Percentiles rank a stretch among this genome's conserved stretches.
Evolutionary conservation across 371 early-diverging fungal genomes (phyloP).

Genomic region (Rhizopus delemar): DNA sequence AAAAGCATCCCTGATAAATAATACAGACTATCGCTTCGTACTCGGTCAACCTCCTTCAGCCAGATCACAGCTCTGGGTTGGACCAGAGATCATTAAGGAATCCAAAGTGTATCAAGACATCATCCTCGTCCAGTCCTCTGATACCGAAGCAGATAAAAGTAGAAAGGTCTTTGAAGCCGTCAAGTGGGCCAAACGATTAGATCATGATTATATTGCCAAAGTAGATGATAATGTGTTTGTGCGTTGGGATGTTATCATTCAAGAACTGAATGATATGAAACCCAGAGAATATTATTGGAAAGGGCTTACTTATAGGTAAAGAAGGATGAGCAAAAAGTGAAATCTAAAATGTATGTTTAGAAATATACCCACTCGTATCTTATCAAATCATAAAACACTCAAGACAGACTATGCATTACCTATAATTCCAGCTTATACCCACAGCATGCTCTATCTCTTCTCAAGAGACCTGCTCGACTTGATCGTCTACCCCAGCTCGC

Average conservation of each 20-base stretch:
- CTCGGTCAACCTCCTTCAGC: conserved; percentile 58
- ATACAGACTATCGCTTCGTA: conserved; percentile 52
- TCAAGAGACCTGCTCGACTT: conserved; percentile 54
- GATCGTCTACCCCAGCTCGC: conserved; percentile 33
- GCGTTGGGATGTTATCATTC: conserved; percentile 52
- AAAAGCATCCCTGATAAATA: conserved; percentile 38
- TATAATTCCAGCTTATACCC: conserved; percentile 57
- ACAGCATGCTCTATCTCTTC: conserved; percentile 57
- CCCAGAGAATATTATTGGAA: conserved; percentile 51
- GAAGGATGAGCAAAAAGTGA: no score
- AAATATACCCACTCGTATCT: conserved; percentile 45
- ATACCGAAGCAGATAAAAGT: conserved; percentile 51
- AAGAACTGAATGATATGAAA: conserved; percentile 31
- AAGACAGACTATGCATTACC: conserved; percentile 41
- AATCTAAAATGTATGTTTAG: conserved; percentile 12
- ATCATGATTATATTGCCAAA: conserved; percentile 56
- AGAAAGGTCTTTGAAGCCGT: conserved; percentile 57
- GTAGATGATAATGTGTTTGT: conserved; percentile 64
- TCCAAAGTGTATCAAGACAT: conserved; percentile 48
- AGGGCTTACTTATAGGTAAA: conserved; percentile 58
- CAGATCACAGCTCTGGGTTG: conserved; percentile 37
- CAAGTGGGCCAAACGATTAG: conserved; percentile 48
- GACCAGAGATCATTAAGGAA: conserved; percentile 44
- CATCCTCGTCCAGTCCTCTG: conserved; percentile 57
- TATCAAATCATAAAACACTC: conserved; percentile 24